Percentiles rank a stretch among this genome's conserved stretches.
Evolutionary conservation across 2,329 filamentous ascomycete species (phyloP).

Genomic region (Claviceps quebecensis): DNA sequence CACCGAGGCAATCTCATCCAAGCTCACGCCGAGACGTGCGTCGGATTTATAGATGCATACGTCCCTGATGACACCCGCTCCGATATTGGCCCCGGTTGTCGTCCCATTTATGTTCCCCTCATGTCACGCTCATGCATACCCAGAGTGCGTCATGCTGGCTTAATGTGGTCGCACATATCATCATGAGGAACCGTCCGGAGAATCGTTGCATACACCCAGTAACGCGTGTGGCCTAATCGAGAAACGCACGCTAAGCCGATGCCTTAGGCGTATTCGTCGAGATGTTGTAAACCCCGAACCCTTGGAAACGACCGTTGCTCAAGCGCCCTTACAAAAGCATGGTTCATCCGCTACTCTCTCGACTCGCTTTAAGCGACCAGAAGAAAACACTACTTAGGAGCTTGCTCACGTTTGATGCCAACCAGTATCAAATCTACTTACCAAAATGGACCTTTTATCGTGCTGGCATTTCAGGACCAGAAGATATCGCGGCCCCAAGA

Average conservation of each 20-base stretch:
- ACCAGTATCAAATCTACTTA: background rate
- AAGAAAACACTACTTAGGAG: background rate
- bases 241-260: background rate
- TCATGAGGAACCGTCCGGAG: background rate
- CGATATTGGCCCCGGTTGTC: background rate
- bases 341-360: background rate
- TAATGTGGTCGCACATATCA: background rate
- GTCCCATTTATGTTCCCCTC: background rate
- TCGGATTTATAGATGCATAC: background rate
- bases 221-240: background rate
- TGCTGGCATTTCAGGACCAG: constrained; percentile 1
- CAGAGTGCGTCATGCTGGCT: background rate
- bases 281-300: background rate
- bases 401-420: background rate
- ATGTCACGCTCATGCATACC: background rate
- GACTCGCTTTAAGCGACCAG: background rate
- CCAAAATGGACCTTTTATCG: constrained; percentile 1
- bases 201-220: background rate
- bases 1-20: too few species aligned
- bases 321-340: background rate
- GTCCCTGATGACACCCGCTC: background rate
- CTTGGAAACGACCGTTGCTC: background rate
- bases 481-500: background rate
- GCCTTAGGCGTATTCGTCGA: background rate
- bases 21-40: too few species aligned